A percentile compares a stretch with the other conserved stretches of the same genome.
Evolutionary conservation across 345 rosid species (phyloP).

Genomic region (Sisymbrium irio): DNA sequence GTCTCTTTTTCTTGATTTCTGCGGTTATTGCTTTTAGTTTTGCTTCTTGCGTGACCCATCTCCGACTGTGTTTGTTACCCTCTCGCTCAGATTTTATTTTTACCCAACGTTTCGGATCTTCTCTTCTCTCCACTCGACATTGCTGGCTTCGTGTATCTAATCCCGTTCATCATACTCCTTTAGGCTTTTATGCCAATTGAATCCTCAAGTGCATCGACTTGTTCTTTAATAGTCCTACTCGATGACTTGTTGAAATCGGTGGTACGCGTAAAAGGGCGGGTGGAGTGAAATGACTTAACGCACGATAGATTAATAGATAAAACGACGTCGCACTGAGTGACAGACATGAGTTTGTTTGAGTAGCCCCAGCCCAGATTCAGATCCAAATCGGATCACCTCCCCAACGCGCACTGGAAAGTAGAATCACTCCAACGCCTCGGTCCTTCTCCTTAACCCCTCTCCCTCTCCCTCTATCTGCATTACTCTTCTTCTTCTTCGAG

Average conservation of each 20-base stretch:
- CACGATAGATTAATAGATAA: too few species aligned
- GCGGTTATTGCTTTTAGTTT: neutral
- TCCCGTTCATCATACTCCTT: neutral
- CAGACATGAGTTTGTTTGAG: neutral
- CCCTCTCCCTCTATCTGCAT: neutral
- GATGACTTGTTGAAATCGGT: neutral
- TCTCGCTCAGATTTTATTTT: neutral
- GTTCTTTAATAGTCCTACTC: neutral
- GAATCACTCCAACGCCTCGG: too few species aligned
- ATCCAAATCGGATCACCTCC: conserved; percentile 13
- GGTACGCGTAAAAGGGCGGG: too few species aligned
- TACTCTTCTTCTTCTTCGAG: neutral
- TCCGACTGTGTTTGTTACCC: neutral
- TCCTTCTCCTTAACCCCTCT: too few species aligned
- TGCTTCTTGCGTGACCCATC: neutral
- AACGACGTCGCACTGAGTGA: conserved; percentile 3
- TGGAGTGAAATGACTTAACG: too few species aligned
- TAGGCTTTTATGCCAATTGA: neutral
- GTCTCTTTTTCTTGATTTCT: neutral
- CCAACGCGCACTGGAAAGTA: too few species aligned
- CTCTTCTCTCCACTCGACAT: neutral
- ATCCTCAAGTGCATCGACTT: too few species aligned
- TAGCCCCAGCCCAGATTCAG: neutral
- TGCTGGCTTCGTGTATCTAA: neutral
- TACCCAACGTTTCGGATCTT: neutral